Base-by-base conservation (phyloP, 495 filamentous ascomycete genomes). In the Chaetomium tenue region DNA sequence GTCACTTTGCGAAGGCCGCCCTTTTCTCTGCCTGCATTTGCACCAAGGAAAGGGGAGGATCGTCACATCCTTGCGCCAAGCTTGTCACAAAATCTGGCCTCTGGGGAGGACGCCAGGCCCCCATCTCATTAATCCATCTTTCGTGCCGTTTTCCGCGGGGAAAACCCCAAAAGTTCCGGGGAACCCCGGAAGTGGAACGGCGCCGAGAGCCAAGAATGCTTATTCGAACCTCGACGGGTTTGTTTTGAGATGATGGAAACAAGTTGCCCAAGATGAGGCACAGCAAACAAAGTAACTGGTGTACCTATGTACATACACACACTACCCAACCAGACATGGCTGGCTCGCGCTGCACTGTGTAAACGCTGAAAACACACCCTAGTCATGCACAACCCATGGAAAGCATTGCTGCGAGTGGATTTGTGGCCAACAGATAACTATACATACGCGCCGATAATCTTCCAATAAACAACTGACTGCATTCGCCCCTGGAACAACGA, bases 1-100 rank as follows among this genome's bases (percentile, higher is more conserved):
- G 44, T 12, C 58, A 39, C 3, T 50, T 20, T 60, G 58, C 44
- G 44, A 28, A 44, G 18, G 20, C 6, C n/a, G n/a, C n/a, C n/a
- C n/a, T n/a, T n/a, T n/a, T n/a, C n/a, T n/a, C n/a, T n/a, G n/a
- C n/a, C n/a, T n/a, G n/a, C n/a, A n/a, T n/a, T n/a, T n/a, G 20
- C 57, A 46, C 46, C 44, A 6, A 51, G 16, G 13, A 46, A 51
- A 55, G 56, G 25, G 40, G 39, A 54, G 23, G 54, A 28, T n/a
- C 22, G 52, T 63, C 60, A 18, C 47, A 30, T 12, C 4, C 47
- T 12, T 40, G 20, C 40, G 47, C 8, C 33, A 60, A 23, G 26
- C 57, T 25, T 37, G 20, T 39, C 3, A 40, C n/a, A 13, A 50
- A 2, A n/a, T 15, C 47, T 33, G 47, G 16, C 47, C 33, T 37